Conservation (phyloP, 2,329 filamentous ascomycete genomes). For the Sarocladium brachiariae region DNA sequence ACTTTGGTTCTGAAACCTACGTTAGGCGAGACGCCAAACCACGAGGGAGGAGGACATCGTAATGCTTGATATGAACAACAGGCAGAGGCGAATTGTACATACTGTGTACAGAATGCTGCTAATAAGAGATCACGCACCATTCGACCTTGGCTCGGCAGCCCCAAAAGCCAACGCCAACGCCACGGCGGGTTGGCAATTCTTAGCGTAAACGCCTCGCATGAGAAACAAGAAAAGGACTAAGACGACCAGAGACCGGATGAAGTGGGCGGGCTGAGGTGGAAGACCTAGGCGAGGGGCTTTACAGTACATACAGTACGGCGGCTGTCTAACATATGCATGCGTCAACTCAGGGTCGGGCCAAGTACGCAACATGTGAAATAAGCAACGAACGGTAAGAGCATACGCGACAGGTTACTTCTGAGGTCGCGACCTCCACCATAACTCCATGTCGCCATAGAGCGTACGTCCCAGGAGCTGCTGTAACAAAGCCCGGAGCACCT, state of each 20-base stretch:
- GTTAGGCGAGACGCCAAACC: conserved; percentile 5
- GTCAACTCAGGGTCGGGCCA: conserved; percentile 5
- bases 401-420: conserved; percentile 1
- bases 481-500: background rate
- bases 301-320: no score
- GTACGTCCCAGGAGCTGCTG: no score
- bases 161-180: background rate
- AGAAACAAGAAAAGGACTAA: background rate
- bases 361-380: background rate
- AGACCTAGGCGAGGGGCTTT: background rate
- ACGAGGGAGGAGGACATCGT: conserved; percentile 7
- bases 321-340: background rate
- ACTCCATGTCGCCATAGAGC: no score
- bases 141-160: background rate
- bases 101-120: no score
- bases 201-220: conserved; percentile 5
- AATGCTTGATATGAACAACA: background rate
- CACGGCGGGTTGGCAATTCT: background rate
- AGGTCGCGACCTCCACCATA: background rate
- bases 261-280: background rate
- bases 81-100: background rate
- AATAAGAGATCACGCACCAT: background rate
- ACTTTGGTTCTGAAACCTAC: conserved; percentile 3
- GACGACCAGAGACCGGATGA: conserved; percentile 7
- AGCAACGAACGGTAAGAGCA: background rate